A percentile compares a stretch with the other conserved stretches of the same genome.
These are phyloP conservation scores for Epithemia pelagica DNA, from an alignment of 108 stramenopile genomes.

Conservation along the genomic window DNA sequence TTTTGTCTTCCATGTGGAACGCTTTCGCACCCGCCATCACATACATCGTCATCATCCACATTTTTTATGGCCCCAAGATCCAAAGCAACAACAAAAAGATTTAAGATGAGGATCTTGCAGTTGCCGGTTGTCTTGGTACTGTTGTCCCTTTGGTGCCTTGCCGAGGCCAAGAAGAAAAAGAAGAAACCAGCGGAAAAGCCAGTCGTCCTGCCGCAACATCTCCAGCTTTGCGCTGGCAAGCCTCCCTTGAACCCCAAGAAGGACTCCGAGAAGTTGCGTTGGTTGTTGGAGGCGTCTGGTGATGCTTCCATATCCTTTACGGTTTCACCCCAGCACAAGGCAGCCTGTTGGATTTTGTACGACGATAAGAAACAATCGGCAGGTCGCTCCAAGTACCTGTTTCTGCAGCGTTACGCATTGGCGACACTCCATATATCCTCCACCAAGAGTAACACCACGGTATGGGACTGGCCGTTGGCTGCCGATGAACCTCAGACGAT, in stretches of 20 bases:
- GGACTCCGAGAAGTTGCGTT: neutral
- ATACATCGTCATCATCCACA: too few relatives aligned
- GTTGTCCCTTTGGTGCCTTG: too few relatives aligned
- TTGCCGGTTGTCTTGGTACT: neutral
- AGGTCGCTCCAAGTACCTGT: constrained; percentile 9
- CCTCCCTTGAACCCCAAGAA: neutral
- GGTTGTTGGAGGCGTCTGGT: constrained; percentile 10
- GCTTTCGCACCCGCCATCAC: too few relatives aligned
- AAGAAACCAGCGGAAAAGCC: neutral
- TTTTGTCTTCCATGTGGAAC: too few relatives aligned
- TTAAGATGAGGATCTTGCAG: too few relatives aligned
- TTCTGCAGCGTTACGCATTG: constrained; percentile 43
- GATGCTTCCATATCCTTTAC: constrained; percentile 2
- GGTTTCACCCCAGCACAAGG: constrained; percentile 35
- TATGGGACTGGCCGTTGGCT: constrained; percentile 24
- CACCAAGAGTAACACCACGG: constrained; percentile 22
- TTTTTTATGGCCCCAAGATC: too few relatives aligned
- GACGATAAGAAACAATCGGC: constrained; percentile 9
- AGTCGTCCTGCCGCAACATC: neutral
- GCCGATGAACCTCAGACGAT: constrained; percentile 1
- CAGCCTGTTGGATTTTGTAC: constrained; percentile 57
- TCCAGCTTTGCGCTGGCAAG: neutral
- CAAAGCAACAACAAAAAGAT: too few relatives aligned
- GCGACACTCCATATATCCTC: constrained; percentile 40
- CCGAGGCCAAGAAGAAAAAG: neutral